Evolutionary conservation across 2,329 filamentous ascomycete genomes (phyloP).

Genomic region (Fusarium fujikuroi): DNA sequence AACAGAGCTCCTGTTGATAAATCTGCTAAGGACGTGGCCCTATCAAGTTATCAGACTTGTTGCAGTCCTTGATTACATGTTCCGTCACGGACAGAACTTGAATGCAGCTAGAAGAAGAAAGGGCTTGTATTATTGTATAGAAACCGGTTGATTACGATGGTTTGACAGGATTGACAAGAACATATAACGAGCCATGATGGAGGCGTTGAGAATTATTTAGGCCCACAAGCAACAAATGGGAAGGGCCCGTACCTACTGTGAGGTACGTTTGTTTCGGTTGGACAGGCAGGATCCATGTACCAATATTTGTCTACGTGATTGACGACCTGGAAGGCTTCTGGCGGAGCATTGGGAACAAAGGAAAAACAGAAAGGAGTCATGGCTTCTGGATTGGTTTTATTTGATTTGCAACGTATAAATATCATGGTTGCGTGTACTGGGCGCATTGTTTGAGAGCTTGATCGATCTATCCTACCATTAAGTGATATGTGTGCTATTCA

Average conservation of each 20-base stretch:
- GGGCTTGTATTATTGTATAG: constrained; percentile 9
- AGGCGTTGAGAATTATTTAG: constrained; percentile 22
- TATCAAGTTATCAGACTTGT: constrained; percentile 9
- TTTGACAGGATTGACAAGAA: constrained; percentile 6
- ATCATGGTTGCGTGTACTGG: constrained; percentile 17
- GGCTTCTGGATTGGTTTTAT: constrained; percentile 1
- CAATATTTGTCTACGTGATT: constrained; percentile 34
- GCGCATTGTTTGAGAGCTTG: background rate
- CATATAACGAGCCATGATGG: constrained; percentile 36
- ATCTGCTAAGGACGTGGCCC: background rate
- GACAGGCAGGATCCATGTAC: constrained; percentile 32
- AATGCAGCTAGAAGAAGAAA: constrained; percentile 2
- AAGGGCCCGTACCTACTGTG: constrained; percentile 7
- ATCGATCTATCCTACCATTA: background rate
- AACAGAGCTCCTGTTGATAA: background rate
- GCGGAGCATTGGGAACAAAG: constrained; percentile 17
- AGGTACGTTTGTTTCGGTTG: constrained; percentile 16
- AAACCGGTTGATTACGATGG: constrained; percentile 15
- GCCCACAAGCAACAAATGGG: constrained; percentile 12
- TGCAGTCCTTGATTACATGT: background rate
- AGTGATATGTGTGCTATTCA: background rate
- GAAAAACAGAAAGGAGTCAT: constrained; percentile 30
- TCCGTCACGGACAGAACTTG: constrained; percentile 7
- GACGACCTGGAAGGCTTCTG: constrained; percentile 24
- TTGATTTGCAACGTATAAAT: constrained; percentile 27